Evolutionary conservation across 345 rosid genomes (phyloP), one percentile per base, ranked within the genome.

Genomic region (Brassica juncea): DNA sequence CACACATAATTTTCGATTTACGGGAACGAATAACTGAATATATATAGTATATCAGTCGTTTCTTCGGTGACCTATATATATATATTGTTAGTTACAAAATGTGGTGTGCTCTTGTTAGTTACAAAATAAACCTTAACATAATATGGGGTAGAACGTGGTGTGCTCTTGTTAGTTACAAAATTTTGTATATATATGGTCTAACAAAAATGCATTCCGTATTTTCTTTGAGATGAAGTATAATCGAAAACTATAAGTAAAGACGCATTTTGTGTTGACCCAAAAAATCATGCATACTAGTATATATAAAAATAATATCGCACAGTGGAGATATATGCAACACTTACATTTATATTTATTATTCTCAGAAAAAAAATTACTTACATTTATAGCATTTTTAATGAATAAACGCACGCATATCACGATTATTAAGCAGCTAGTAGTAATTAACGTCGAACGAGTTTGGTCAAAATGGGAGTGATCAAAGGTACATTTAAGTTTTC

Each of bases 341-440:
- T 47, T 47, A 49, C 55, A 49, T 6, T 35, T 6, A 35, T 9
- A 49, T 14, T 4, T 49, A n/a, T 49, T 28, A 28, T 28, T 28
- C 31, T 28, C 31, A 28, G 31, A 28, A 28, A 4, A 28, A 28
- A 28, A 28, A 28, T 10, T 10, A 49, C 19, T 35, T 6, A 35
- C 42, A 49, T 14, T 4, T 49, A n/a, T 49, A 49, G 19, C 19
- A n/a, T 5, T 49, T 47, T 49, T 4, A 49, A 49, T 12, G 54
- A 47, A 47, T 47, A 47, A 47, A 47, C 54, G 12, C 54, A 74
- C 34, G 35, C 71, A 74, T 47, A 64, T 34, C 54, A 31, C 65
- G 31, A 16, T 44, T 37, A 47, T 31, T 10, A 63, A 54, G 65
- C 66, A 75, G 21, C 27, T 55, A 8, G 5, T 66, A 16, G 11